These are phyloP conservation scores for Cladophialophora exuberans DNA, from an alignment of 2,329 filamentous ascomycete genomes.

Conservation along the genomic window DNA sequence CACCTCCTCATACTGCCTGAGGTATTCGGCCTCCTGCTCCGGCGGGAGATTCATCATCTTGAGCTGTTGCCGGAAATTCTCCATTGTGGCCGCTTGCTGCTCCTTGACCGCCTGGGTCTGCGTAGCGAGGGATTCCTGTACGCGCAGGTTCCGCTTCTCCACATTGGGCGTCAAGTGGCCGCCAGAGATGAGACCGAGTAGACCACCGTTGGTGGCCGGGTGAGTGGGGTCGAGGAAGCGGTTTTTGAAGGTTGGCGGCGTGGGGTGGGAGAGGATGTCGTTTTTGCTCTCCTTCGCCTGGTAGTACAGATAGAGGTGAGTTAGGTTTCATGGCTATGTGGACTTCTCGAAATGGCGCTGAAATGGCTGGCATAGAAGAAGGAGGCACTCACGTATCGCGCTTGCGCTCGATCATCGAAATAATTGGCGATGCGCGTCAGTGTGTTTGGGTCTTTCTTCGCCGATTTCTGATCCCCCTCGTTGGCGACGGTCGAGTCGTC, in stretches of 20 bases:
- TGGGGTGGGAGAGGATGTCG: conserved; percentile 38
- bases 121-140: conserved; percentile 7
- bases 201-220: conserved; percentile 52
- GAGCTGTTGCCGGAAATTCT: conserved; percentile 12
- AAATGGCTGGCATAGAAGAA: neutral
- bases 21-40: conserved; percentile 7
- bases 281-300: conserved; percentile 45
- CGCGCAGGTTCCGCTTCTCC: conserved; percentile 12
- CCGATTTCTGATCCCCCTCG: conserved; percentile 25
- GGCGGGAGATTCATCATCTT: conserved; percentile 9
- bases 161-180: conserved; percentile 36
- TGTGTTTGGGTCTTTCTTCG: conserved; percentile 36
- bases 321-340: no score
- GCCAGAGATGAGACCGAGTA: conserved; percentile 52
- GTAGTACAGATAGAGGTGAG: no score
- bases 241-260: conserved; percentile 45
- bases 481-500: neutral
- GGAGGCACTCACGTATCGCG: conserved; percentile 37
- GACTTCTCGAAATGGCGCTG: no score
- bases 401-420: conserved; percentile 53
- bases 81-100: conserved; percentile 14
- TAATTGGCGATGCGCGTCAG: conserved; percentile 45
- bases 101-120: conserved; percentile 10
- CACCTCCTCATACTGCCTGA: conserved; percentile 11
- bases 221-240: conserved; percentile 56